Conservation (phyloP, 148 eudicot species). For the Cornus florida region DNA sequence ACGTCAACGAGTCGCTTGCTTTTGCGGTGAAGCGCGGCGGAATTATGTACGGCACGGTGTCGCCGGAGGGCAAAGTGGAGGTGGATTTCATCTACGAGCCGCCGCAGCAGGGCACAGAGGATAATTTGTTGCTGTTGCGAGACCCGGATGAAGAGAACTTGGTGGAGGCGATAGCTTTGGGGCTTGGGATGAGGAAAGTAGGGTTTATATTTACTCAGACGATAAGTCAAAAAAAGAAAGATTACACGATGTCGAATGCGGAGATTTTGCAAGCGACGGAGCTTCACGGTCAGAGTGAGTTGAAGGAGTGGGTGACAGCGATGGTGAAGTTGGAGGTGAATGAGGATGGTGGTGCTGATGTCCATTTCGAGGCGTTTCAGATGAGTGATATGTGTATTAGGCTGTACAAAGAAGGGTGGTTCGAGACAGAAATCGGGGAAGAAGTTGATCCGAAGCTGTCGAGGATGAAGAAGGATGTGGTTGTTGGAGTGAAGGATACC, state of each 20-base stretch:
- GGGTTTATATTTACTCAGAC: conserved; percentile 96
- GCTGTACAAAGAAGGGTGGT: conserved; percentile 92
- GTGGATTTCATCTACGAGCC: conserved; percentile 94
- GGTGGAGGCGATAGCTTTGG: conserved; percentile 78
- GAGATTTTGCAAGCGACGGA: conserved; percentile 88
- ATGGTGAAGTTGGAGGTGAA: conserved; percentile 88
- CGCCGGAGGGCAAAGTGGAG: conserved; percentile 70
- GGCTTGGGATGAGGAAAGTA: conserved; percentile 85
- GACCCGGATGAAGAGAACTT: conserved; percentile 76
- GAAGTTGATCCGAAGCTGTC: conserved; percentile 80
- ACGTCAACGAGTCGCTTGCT: conserved; percentile 70
- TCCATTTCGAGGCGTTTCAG: conserved; percentile 98
- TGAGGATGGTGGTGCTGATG: conserved; percentile 83
- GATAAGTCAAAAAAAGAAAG: conserved; percentile 67
- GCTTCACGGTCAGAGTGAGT: conserved; percentile 70
- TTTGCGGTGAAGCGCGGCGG: conserved; percentile 86
- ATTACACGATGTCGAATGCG: conserved; percentile 69
- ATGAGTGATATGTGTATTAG: conserved; percentile 96
- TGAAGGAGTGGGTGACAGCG: conserved; percentile 98
- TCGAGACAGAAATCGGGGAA: conserved; percentile 47
- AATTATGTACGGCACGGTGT: conserved; percentile 86
- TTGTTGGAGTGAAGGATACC: conserved; percentile 91
- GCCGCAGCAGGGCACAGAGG: conserved; percentile 81
- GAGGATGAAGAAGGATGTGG: conserved; percentile 88
- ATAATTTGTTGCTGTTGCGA: conserved; percentile 55